Evolutionary conservation across 1,139 yeast genomes (phyloP).

Genomic region (Debaryomyces udenii): DNA sequence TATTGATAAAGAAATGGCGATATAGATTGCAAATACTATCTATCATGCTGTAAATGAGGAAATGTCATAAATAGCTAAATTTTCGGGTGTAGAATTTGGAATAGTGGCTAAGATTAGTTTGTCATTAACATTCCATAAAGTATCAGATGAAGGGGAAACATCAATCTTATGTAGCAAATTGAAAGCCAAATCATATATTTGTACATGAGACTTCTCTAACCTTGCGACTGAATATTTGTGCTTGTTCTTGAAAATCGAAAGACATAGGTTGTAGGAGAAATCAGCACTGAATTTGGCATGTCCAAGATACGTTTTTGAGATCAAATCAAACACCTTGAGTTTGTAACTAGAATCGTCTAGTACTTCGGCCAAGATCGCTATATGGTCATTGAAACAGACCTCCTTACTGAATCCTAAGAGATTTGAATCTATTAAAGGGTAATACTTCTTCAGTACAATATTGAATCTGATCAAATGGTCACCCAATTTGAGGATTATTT

Average conservation of each 20-base stretch:
- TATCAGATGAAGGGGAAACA: conserved; percentile 4
- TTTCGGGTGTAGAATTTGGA: conserved; percentile 1
- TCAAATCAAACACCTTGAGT: conserved; percentile 1
- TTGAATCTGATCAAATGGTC: conserved; percentile 17
- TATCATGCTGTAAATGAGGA: conserved; percentile 6
- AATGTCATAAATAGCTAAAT: conserved; percentile 7
- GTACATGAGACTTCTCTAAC: conserved; percentile 3
- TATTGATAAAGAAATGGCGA: background rate
- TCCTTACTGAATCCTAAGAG: background rate
- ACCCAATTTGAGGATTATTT: conserved; percentile 17
- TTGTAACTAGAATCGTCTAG: background rate
- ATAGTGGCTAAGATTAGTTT: conserved; percentile 2
- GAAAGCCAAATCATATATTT: conserved; percentile 4
- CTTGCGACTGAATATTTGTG: conserved; percentile 1
- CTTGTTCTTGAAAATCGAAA: conserved; percentile 2
- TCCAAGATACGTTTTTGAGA: background rate
- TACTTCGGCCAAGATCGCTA: conserved; percentile 3
- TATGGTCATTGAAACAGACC: conserved; percentile 4
- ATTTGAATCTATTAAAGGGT: conserved; percentile 1
- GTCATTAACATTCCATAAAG: conserved; percentile 1
- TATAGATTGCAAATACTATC: conserved; percentile 3
- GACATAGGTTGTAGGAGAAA: background rate
- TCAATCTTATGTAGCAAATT: conserved; percentile 1
- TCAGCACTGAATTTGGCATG: background rate
- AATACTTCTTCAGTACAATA: conserved; percentile 16